A percentile compares a stretch with the other conserved stretches of the same genome.
Evolutionary conservation across 2,329 filamentous ascomycete genomes (phyloP).

Genomic region (Botryosphaeria dothidea): DNA sequence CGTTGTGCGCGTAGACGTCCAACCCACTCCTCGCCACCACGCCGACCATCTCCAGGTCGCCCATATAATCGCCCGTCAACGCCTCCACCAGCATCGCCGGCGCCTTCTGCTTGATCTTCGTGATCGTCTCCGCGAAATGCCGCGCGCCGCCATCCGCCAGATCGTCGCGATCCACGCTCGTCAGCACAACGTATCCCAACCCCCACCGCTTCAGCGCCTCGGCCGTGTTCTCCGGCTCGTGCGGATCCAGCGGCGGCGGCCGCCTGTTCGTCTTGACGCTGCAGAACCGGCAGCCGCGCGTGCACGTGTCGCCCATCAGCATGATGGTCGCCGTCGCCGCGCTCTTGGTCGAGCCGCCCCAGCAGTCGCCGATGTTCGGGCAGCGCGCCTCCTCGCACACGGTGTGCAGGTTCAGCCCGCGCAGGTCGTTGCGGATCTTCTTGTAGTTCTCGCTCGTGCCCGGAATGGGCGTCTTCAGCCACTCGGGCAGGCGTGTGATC

Average conservation of each 20-base stretch:
- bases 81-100: slow-evolving; percentile 78
- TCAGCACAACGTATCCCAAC: slow-evolving; percentile 92
- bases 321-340: slow-evolving; percentile 97
- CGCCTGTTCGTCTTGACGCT: slow-evolving; percentile 84
- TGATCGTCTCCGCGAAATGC: slow-evolving; percentile 92
- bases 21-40: slow-evolving; percentile 84
- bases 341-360: slow-evolving; percentile 86
- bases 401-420: slow-evolving; percentile 87
- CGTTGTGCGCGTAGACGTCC: slow-evolving; percentile 95
- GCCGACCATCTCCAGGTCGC: slow-evolving; percentile 82
- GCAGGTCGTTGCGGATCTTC: slow-evolving; percentile 89
- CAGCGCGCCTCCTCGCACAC: slow-evolving; percentile 97
- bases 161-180: slow-evolving; percentile 91
- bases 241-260: slow-evolving; percentile 81
- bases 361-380: slow-evolving; percentile 97
- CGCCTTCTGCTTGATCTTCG: slow-evolving; percentile 78
- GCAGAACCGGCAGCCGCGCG: slow-evolving; percentile 94
- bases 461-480: slow-evolving; percentile 96
- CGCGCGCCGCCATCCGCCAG: slow-evolving; percentile 81
- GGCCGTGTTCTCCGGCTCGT: slow-evolving; percentile 95
- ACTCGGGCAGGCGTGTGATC: slow-evolving; percentile 78
- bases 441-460: slow-evolving; percentile 78
- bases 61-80: slow-evolving; percentile 82
- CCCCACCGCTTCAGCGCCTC: slow-evolving; percentile 93
- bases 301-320: slow-evolving; percentile 99